Percentiles rank a stretch among this genome's conserved stretches.
These are phyloP conservation scores for Auxenochlorella protothecoides DNA, from an alignment of 139 green algal species.

Conservation along the genomic window DNA sequence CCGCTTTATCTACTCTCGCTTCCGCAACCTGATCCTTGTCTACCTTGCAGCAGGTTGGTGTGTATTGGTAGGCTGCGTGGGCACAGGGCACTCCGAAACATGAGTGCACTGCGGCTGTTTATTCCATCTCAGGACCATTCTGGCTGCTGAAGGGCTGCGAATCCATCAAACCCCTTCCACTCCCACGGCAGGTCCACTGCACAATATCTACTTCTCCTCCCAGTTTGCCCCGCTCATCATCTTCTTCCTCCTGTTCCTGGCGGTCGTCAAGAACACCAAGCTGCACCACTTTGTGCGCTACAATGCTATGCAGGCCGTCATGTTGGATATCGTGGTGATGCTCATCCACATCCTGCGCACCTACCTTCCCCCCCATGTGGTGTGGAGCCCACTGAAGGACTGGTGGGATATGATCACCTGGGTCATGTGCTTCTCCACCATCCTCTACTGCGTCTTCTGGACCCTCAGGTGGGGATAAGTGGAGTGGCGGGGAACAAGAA, in stretches of 20 bases:
- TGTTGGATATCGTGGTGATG: slow-evolving; percentile 67
- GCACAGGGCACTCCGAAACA: no score
- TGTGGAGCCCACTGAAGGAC: slow-evolving; percentile 24
- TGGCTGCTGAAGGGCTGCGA: no score
- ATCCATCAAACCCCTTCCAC: neutral
- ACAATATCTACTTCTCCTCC: slow-evolving; percentile 45
- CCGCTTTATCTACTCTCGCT: slow-evolving; percentile 30
- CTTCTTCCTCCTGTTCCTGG: slow-evolving; percentile 68
- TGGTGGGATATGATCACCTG: slow-evolving; percentile 40
- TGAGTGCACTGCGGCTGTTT: neutral
- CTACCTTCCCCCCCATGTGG: slow-evolving; percentile 54
- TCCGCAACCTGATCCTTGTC: slow-evolving; percentile 33
- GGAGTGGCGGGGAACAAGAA: neutral
- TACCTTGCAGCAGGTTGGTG: slow-evolving; percentile 28
- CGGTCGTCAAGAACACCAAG: slow-evolving; percentile 62
- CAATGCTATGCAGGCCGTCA: slow-evolving; percentile 67
- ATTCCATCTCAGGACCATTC: no score
- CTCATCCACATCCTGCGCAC: slow-evolving; percentile 48
- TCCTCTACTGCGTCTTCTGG: slow-evolving; percentile 44
- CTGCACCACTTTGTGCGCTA: slow-evolving; percentile 72
- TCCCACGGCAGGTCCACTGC: slow-evolving; percentile 26
- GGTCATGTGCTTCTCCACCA: slow-evolving; percentile 29
- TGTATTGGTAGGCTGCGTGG: neutral
- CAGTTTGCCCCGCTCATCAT: slow-evolving; percentile 62
- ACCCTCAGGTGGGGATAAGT: slow-evolving; percentile 18